phyloP scores from a whole-genome alignment of 257 asterid species.

The Nyctanthes arbortristis region DNA sequence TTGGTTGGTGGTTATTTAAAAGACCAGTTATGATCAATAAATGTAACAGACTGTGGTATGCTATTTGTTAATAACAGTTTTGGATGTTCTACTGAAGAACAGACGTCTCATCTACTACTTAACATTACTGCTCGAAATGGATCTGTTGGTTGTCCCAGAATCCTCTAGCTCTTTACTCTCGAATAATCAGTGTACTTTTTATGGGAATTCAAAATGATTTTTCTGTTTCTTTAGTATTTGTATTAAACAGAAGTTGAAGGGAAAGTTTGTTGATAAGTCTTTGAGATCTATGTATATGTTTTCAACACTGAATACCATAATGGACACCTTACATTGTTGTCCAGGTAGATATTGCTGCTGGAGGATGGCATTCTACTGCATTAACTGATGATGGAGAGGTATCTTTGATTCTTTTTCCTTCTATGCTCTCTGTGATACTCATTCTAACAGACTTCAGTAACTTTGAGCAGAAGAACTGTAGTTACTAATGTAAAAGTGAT shows the following conservation, averaged over 20 bases:
- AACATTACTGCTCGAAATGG: neutral
- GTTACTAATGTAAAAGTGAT: neutral
- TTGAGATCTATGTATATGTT: slow-evolving; percentile 5
- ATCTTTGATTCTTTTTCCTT: slow-evolving; percentile 19
- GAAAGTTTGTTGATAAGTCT: neutral
- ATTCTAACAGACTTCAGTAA: neutral
- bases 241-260: neutral
- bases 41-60: neutral
- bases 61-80: neutral
- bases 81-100: neutral
- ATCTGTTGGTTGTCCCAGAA: neutral
- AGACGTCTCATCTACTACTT: neutral
- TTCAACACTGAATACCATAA: slow-evolving; percentile 10
- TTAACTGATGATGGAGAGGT: slow-evolving; percentile 97
- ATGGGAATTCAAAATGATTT: slow-evolving; percentile 1
- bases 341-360: slow-evolving; percentile 98
- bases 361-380: slow-evolving; percentile 99
- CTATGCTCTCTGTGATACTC: neutral
- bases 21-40: neutral
- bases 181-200: neutral
- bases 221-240: neutral
- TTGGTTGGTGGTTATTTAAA: slow-evolving; percentile 5
- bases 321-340: slow-evolving; percentile 21
- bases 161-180: neutral
- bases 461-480: neutral